These are phyloP conservation scores for Raphanus raphanistrum DNA, from an alignment of 345 rosid species.

Conservation along the genomic window DNA sequence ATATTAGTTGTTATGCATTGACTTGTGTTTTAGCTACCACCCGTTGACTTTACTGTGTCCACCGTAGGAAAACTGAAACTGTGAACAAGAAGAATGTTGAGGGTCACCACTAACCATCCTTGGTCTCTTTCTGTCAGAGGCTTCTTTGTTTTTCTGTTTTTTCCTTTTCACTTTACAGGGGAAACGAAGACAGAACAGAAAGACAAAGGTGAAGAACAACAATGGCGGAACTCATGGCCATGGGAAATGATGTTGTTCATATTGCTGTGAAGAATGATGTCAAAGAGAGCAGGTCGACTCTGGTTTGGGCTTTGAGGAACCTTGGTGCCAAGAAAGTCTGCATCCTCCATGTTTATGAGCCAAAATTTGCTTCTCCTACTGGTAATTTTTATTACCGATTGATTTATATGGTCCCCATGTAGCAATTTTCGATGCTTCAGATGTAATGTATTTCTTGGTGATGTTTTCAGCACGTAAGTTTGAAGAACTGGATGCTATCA, in stretches of 20 bases:
- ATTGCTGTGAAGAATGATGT: slow-evolving; percentile 61
- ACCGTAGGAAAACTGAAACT: slow-evolving; percentile 17
- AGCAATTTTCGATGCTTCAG: background rate
- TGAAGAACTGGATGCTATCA: slow-evolving; percentile 37
- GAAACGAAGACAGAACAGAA: slow-evolving; percentile 13
- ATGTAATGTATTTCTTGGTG: slow-evolving; percentile 5
- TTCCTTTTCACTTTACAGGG: background rate
- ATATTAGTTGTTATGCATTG: slow-evolving; percentile 4
- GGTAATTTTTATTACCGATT: slow-evolving; percentile 13
- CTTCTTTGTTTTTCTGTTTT: slow-evolving; percentile 15
- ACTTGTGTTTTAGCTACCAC: slow-evolving; percentile 16
- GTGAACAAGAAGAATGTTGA: slow-evolving; percentile 32
- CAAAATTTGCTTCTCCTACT: slow-evolving; percentile 41
- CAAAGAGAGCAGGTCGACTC: slow-evolving; percentile 49
- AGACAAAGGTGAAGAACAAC: slow-evolving; percentile 17
- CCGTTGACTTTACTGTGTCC: slow-evolving; percentile 29
- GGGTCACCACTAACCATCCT: slow-evolving; percentile 38
- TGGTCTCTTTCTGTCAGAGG: slow-evolving; percentile 19
- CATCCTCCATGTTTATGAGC: slow-evolving; percentile 57
- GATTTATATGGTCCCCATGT: background rate
- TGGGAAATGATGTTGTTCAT: slow-evolving; percentile 47
- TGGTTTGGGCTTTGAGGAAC: slow-evolving; percentile 54
- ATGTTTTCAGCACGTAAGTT: slow-evolving; percentile 20
- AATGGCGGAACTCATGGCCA: slow-evolving; percentile 37
- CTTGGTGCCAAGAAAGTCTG: slow-evolving; percentile 48